These are phyloP conservation scores for Daldinia childiae DNA, from an alignment of 495 filamentous ascomycete species.

Conservation along the genomic window DNA sequence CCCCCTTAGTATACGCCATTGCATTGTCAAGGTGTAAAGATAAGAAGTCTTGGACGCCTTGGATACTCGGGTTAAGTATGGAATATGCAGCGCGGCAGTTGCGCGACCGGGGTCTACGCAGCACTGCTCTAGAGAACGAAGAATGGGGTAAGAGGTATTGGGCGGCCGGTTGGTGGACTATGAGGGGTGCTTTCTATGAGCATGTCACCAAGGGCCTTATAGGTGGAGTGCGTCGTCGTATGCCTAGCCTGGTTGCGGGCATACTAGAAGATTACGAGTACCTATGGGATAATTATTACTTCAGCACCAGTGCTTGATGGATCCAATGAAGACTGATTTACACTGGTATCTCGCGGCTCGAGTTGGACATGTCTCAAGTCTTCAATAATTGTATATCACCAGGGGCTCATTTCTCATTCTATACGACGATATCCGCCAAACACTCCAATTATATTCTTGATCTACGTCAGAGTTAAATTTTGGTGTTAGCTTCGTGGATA, in stretches of 20 bases:
- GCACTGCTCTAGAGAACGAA: conserved; percentile 87
- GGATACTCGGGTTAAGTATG: conserved; percentile 86
- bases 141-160: conserved; percentile 86
- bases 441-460: neutral
- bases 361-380: neutral
- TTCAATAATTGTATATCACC: neutral
- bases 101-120: conserved; percentile 74
- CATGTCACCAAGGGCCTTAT: conserved; percentile 86
- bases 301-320: conserved; percentile 62
- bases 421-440: neutral
- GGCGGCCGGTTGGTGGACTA: conserved; percentile 92
- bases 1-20: conserved; percentile 88
- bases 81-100: conserved; percentile 89
- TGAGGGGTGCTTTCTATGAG: conserved; percentile 96
- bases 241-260: conserved; percentile 81
- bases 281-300: conserved; percentile 98
- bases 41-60: conserved; percentile 83
- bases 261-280: conserved; percentile 96
- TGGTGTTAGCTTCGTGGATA: neutral
- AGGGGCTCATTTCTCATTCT: neutral
- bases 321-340: conserved; percentile 16
- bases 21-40: conserved; percentile 74
- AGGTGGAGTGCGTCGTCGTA: conserved; percentile 72
- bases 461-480: neutral
- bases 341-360: neutral